Base-by-base conservation (phyloP, 164 flowering plant genomes). In the Liquidambar formosana region DNA sequence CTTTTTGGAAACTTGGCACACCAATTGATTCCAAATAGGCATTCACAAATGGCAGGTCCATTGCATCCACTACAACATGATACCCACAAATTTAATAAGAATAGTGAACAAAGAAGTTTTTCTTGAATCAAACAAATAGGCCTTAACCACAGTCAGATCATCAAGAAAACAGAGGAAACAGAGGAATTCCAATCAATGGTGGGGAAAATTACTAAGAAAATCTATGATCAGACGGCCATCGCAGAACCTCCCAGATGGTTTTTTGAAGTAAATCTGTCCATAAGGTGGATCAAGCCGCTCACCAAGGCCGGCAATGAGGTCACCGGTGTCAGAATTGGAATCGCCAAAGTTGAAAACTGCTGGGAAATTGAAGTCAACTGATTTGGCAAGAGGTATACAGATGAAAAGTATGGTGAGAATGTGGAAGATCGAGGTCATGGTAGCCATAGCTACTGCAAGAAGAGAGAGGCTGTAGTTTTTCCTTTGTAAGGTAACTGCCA, bases 11-110 rank as follows among this genome's bases (percentile, higher is more conserved):
- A 70, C 23, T 81, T 11, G 97, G 98, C 11, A 78, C 48, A 10
- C 89, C 93, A 22, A 93, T 23, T 10, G 99, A 83, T 27, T 96
- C 99, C 88, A 96, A 69, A 73, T 96, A 96, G 0, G 98, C 78
- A 74, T 91, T 90, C 62, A 96, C 75, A 70, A 88, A 86, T 41
- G 97, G 97, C 38, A 89, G 61, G 60, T 90, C 88, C 86, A 91
- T 86, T 41, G 85, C 93, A 78, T 90, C 89, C 94, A 85, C 99
- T 96, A 82, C 75, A 76, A 69, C 63, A 71, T n/a, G 8, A 60
- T 13, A 4, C 33, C 59, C n/a, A 28, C 8, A 18, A n/a, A 28
- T n/a, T n/a, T 10, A 52, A 68, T 65, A 2, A 26, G 26, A 22
- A 2, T 41, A 60, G 2, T 13, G 15, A 57, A 45, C 2, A 15